A percentile compares a stretch with the other conserved stretches of the same genome.
These are phyloP conservation scores for Capsella rubella DNA, from an alignment of 441 rosid genomes.

Conservation along the genomic window DNA sequence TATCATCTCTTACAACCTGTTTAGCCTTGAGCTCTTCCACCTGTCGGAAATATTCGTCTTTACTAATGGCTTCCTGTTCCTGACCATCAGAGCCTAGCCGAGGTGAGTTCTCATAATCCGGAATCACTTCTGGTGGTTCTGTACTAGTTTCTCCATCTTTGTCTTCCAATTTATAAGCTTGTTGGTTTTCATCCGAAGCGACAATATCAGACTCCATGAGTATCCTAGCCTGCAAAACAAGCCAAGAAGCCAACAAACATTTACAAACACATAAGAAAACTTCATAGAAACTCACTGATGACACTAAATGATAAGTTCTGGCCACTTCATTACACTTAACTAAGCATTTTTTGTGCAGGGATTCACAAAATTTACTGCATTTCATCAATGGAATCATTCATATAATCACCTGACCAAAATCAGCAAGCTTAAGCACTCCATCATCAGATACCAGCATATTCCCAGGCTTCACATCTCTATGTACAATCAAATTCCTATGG, in stretches of 20 bases:
- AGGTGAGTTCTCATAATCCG: conserved; percentile 46
- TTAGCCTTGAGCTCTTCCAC: conserved; percentile 62
- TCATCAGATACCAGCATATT: conserved; percentile 79
- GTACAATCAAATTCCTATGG: conserved; percentile 80
- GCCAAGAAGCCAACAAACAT: conserved; percentile 33
- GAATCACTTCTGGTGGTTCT: conserved; percentile 47
- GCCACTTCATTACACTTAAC: background rate
- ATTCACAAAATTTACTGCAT: background rate
- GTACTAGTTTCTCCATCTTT: conserved; percentile 47
- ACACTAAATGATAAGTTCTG: conserved; percentile 8
- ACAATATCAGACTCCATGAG: conserved; percentile 68
- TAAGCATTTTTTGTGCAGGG: background rate
- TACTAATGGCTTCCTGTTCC: conserved; percentile 44
- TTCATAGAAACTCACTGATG: background rate
- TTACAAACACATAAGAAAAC: conserved; percentile 1
- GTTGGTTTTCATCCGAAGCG: conserved; percentile 51
- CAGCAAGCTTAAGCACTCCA: conserved; percentile 86
- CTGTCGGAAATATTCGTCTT: conserved; percentile 65
- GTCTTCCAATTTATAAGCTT: conserved; percentile 39
- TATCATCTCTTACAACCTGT: conserved; percentile 50
- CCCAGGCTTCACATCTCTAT: conserved; percentile 93
- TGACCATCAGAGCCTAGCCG: conserved; percentile 43
- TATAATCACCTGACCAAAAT: conserved; percentile 86
- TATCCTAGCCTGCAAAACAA: conserved; percentile 74
- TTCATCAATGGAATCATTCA: background rate